phyloP scores from a whole-genome alignment of 2,329 filamentous ascomycete genomes.

The Chaetomium globosum region DNA sequence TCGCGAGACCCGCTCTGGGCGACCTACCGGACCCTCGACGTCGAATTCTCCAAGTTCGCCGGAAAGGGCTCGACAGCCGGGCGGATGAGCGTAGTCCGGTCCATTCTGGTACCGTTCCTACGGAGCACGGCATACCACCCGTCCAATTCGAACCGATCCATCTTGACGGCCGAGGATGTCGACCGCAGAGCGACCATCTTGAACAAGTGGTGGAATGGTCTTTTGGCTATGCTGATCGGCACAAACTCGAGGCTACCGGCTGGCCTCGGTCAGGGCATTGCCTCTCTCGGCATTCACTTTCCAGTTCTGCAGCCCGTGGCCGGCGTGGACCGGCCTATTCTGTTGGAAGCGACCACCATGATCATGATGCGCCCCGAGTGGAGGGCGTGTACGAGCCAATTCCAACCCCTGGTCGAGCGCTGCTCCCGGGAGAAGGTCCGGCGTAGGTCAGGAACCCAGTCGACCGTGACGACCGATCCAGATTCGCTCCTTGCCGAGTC shows the following conservation, averaged over 20 bases:
- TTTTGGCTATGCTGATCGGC: slow-evolving; percentile 78
- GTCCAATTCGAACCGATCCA: slow-evolving; percentile 57
- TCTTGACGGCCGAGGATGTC: slow-evolving; percentile 74
- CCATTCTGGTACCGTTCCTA: slow-evolving; percentile 74
- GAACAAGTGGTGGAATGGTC: slow-evolving; percentile 86
- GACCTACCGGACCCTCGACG: slow-evolving; percentile 57
- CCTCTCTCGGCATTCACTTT: slow-evolving; percentile 27
- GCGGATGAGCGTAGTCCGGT: slow-evolving; percentile 73
- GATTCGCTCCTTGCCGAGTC: slow-evolving; percentile 63
- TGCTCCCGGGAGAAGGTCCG: slow-evolving; percentile 51
- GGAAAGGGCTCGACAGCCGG: slow-evolving; percentile 65
- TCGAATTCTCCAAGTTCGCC: slow-evolving; percentile 61
- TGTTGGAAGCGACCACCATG: slow-evolving; percentile 75
- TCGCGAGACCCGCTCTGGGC: slow-evolving; percentile 59
- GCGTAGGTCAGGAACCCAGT: slow-evolving; percentile 52
- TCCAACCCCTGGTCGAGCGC: slow-evolving; percentile 64
- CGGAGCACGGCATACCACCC: slow-evolving; percentile 68
- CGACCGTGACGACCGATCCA: slow-evolving; percentile 67
- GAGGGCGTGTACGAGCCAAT: slow-evolving; percentile 71
- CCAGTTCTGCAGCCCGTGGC: slow-evolving; percentile 66
- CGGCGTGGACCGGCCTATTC: slow-evolving; percentile 77
- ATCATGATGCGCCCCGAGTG: slow-evolving; percentile 91
- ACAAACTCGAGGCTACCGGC: slow-evolving; percentile 47
- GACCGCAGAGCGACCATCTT: slow-evolving; percentile 78
- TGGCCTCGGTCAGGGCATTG: slow-evolving; percentile 30